Evolutionary conservation across 176 grass and related monocot species (phyloP).

Genomic region (Tillandsia fasciculata): DNA sequence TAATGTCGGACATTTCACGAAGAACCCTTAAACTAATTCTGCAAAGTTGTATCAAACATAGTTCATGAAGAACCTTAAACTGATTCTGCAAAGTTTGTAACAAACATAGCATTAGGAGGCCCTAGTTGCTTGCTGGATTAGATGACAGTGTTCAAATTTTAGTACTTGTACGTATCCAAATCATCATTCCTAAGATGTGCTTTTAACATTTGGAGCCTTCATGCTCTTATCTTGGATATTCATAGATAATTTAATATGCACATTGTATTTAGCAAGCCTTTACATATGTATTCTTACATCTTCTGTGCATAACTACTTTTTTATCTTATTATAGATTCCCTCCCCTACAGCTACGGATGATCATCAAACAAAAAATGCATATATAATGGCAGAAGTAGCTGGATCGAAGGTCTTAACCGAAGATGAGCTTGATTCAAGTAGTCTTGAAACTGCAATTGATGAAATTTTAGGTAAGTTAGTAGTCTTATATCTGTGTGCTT

Average conservation of each 20-base stretch:
- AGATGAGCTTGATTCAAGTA: slow-evolving; percentile 86
- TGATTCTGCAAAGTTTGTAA: not conserved
- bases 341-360: slow-evolving; percentile 55
- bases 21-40: not conserved
- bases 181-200: not conserved
- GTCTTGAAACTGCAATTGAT: slow-evolving; percentile 57
- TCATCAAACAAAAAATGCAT: slow-evolving; percentile 88
- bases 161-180: not conserved
- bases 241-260: not conserved
- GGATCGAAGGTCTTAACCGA: slow-evolving; percentile 82
- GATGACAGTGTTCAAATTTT: not conserved
- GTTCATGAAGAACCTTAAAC: no score
- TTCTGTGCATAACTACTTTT: not conserved
- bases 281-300: not conserved
- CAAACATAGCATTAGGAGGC: not conserved
- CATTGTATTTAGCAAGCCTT: not conserved
- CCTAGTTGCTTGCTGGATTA: not conserved
- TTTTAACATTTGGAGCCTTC: not conserved
- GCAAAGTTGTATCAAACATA: no score
- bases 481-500: not conserved
- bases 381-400: slow-evolving; percentile 86
- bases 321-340: slow-evolving; percentile 48
- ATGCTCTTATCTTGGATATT: not conserved
- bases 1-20: no score
- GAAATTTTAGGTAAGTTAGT: slow-evolving; percentile 58